Evolutionary conservation across 2,329 filamentous ascomycete genomes (phyloP).

Genomic region (Xylaria sp.): DNA sequence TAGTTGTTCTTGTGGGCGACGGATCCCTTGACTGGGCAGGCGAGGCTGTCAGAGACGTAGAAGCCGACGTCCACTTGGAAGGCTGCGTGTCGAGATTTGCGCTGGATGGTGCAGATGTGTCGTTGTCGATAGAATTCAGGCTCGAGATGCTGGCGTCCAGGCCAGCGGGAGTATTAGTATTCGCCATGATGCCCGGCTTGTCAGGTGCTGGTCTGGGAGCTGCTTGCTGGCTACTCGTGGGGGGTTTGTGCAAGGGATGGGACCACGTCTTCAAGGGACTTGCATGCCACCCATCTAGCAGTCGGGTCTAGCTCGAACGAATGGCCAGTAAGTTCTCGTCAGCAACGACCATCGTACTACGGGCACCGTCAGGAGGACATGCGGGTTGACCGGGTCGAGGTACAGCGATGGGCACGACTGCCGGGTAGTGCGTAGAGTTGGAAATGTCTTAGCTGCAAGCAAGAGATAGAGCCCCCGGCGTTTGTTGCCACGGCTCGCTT

Average conservation of each 20-base stretch:
- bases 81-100: slow-evolving; percentile 49
- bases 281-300: slow-evolving; percentile 44
- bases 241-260: slow-evolving; percentile 43
- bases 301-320: slow-evolving; percentile 45
- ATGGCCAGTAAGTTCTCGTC: slow-evolving; percentile 41
- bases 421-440: slow-evolving; percentile 11
- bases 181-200: slow-evolving; percentile 45
- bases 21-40: slow-evolving; percentile 48
- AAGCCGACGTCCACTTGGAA: slow-evolving; percentile 50
- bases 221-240: slow-evolving; percentile 28
- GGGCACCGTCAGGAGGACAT: slow-evolving; percentile 41
- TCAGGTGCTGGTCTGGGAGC: slow-evolving; percentile 37
- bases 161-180: slow-evolving; percentile 41
- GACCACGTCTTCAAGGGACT: slow-evolving; percentile 44
- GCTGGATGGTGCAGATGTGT: slow-evolving; percentile 49
- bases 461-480: slow-evolving; percentile 6
- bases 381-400: slow-evolving; percentile 36
- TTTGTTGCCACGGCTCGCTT: slow-evolving; percentile 23
- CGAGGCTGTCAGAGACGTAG: slow-evolving; percentile 49
- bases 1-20: slow-evolving; percentile 45
- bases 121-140: slow-evolving; percentile 50
- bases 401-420: slow-evolving; percentile 26
- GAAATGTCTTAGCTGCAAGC: slow-evolving; percentile 20
- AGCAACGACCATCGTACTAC: slow-evolving; percentile 48
- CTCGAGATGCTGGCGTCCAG: slow-evolving; percentile 50